Base-by-base conservation (phyloP, 495 filamentous ascomycete genomes). In the Friedmanniomyces endolithicus region DNA sequence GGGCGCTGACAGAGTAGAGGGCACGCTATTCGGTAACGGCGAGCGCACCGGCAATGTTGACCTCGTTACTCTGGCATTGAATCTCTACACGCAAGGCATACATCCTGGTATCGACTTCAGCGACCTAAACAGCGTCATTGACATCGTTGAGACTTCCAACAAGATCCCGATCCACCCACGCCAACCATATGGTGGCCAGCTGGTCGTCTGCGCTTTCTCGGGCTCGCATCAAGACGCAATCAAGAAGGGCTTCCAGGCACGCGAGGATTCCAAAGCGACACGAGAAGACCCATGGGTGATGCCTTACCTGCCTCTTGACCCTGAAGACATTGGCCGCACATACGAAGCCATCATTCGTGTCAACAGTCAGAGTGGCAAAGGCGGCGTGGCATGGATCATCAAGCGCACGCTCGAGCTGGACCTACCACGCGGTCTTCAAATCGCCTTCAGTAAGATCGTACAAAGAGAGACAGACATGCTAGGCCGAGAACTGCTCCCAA, bases 321-420 rank as follows among this genome's bases (percentile, higher is more conserved):
- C 90, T 1, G 76, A 85, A 61, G 90, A 96, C 71, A 95, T 97
- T 52, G 92, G 92, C 23, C 82, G 90, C 11, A 96, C 85, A 27
- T 96, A 96, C 76, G 90, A 96, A 71, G 90, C 90, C 39, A 85
- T 96, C 67, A 98, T 98, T 68, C 86, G 90, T 29, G 92, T 97
- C 75, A 98, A 97, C 71, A 90, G 86, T 22, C 92, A 98, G 66
- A 87, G 81, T 57, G 92, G 92, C 51, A 98, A 98, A 72, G 92
- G 90, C 52, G 92, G 92, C 60, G 84, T 88, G 55, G 90, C 92
- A 39, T 97, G 87, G 88, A 83, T 96, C 60, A 90, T 98, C 67
- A 81, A 87, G 65, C 85, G 85, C 45, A 80, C 82, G 45, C 78
- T 97, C 55, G 81, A 95, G 63, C 86, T 97, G 59, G 92, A 95